phyloP scores from a whole-genome alignment of 1,284 basidiomycete species.

The Heterobasidion occidentale region DNA sequence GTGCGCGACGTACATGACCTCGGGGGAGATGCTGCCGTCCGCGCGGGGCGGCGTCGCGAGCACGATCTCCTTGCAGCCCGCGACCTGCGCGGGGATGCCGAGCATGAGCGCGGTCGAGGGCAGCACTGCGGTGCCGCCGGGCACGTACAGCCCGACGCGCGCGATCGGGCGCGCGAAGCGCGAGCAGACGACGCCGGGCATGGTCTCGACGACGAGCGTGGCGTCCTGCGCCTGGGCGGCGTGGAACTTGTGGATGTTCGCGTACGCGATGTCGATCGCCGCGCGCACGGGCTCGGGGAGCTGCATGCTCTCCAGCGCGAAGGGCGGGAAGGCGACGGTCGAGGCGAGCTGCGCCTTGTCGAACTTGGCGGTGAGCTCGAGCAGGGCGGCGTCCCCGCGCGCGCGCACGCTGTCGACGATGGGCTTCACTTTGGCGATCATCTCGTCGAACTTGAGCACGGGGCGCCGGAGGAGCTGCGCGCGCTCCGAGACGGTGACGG shows the following conservation, averaged over 20 bases:
- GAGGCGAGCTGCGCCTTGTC: slow-evolving; percentile 70
- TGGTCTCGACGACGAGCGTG: slow-evolving; percentile 86
- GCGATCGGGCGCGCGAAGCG: slow-evolving; percentile 92
- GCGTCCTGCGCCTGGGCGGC: slow-evolving; percentile 71
- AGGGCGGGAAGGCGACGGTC: slow-evolving; percentile 63
- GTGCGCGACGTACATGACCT: slow-evolving; percentile 92
- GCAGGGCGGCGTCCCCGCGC: slow-evolving; percentile 82
- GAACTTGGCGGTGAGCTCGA: slow-evolving; percentile 90
- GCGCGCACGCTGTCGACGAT: slow-evolving; percentile 86
- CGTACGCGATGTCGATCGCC: slow-evolving; percentile 91
- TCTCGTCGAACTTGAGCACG: slow-evolving; percentile 87
- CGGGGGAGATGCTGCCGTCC: slow-evolving; percentile 88
- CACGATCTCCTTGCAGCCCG: slow-evolving; percentile 88
- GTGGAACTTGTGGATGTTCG: slow-evolving; percentile 90
- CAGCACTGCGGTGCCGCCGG: slow-evolving; percentile 93
- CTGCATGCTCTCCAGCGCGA: slow-evolving; percentile 48
- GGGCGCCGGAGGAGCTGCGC: slow-evolving; percentile 79
- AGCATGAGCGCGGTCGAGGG: slow-evolving; percentile 98
- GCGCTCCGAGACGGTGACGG: slow-evolving; percentile 49
- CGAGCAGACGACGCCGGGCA: slow-evolving; percentile 94
- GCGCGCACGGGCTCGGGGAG: slow-evolving; percentile 59
- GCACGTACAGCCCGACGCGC: slow-evolving; percentile 95
- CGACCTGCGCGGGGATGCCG: slow-evolving; percentile 96
- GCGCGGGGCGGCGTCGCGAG: slow-evolving; percentile 91
- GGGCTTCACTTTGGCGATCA: slow-evolving; percentile 92